Evolutionary conservation across 345 rosid species (phyloP).

Genomic region (Schrenkiella parvula): DNA sequence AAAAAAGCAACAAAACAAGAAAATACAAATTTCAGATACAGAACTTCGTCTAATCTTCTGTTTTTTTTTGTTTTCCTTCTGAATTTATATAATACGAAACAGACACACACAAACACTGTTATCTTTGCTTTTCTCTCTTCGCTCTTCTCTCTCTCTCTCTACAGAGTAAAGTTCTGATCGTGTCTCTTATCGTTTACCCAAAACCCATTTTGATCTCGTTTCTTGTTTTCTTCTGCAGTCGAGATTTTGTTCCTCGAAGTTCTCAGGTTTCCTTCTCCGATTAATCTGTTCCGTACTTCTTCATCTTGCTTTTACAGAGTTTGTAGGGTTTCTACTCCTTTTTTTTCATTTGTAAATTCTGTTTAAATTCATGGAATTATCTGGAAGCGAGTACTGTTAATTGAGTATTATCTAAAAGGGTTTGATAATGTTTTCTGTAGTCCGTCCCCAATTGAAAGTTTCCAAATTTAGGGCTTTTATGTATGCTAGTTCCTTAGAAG

Average conservation of each 20-base stretch:
- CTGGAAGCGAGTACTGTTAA: neutral
- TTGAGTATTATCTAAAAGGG: neutral
- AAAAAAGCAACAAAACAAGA: neutral
- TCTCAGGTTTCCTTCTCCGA: conserved; percentile 28
- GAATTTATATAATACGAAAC: conserved; percentile 19
- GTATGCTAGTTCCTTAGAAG: neutral
- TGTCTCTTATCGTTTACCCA: conserved; percentile 38
- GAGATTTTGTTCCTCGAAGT: neutral
- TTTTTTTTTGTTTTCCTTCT: neutral
- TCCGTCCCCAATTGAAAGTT: neutral
- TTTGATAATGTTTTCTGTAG: neutral
- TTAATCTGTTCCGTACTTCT: neutral
- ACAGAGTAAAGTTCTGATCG: conserved; percentile 50
- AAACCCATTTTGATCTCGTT: conserved; percentile 35
- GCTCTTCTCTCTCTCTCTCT: conserved; percentile 16
- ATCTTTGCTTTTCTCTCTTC: conserved; percentile 15
- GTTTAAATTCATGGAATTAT: neutral
- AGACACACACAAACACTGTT: conserved; percentile 19
- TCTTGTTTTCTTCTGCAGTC: conserved; percentile 33
- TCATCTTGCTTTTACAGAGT: conserved; percentile 1
- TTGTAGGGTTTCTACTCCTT: neutral
- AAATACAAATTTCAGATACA: conserved; percentile 15
- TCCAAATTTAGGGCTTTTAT: conserved; percentile 7
- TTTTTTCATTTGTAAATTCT: neutral
- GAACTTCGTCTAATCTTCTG: neutral